Evolutionary conservation across 805 yeast genomes (phyloP), one percentile per base, ranked within the genome.

Genomic region (Priceomyces haplophilus): DNA sequence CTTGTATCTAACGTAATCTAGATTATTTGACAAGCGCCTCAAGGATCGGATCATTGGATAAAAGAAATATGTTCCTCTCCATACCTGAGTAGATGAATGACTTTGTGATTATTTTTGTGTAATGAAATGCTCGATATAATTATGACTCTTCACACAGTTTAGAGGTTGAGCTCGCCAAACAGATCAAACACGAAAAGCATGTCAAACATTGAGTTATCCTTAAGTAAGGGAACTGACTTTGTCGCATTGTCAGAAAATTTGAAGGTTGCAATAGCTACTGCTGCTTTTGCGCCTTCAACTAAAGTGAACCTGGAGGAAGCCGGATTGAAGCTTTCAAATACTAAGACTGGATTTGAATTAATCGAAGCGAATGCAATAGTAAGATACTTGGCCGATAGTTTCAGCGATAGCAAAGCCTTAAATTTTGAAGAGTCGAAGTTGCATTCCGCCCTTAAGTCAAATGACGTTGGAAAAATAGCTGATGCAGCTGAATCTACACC

Each of bases 331-430:
- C 64, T 74, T 47, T 43, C 59, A 5, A 69, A 70, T 46, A 59
- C 69, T 30, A 61, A 62, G 5, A 34, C 58, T 18, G 61, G 63
- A 2, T 74, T 79, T 41, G 76, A 74, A 51, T 69, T 85, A 47
- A 63, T 71, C 44, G 88, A 84, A 59, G 71, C 87, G 16, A 82
- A 84, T 56, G 81, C 93, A 16, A 80, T 84, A 40, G 82, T 84
- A 47, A 80, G 81, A 59, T 85, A 79, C 54, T 64, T 82, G 47
- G 67, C 79, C 30, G 60, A 67, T 17, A 81, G 79, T 48, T 82
- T 79, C 47, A 43, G 61, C 4, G 52, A 40, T 7, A 54, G 63
- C 20, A 48, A 55, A 10, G 56, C 67, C 12, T 62, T 73, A 35
- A 60, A 58, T 8, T 58, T 64, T 17, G 79, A 76, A 48, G 84